A percentile compares a stretch with the other conserved stretches of the same genome.
Evolutionary conservation across 2,329 filamentous ascomycete genomes (phyloP).

Genomic region (Myriosclerotinia scirpicola): DNA sequence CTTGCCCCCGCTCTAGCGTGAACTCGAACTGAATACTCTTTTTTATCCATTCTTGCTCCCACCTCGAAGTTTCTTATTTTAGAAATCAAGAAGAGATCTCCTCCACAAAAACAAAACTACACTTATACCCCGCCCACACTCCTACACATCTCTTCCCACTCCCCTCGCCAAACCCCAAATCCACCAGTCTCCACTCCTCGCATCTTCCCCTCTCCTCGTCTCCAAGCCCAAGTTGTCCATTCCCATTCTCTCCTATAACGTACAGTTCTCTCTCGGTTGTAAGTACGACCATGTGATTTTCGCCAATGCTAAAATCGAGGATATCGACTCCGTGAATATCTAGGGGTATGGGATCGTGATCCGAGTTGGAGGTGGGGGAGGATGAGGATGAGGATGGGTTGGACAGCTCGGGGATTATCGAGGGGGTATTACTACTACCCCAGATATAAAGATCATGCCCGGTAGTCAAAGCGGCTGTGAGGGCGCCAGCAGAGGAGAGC

Average conservation of each 20-base stretch:
- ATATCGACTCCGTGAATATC: conserved; percentile 52
- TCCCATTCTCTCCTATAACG: conserved; percentile 55
- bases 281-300: conserved; percentile 58
- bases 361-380: conserved; percentile 1
- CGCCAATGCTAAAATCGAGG: conserved; percentile 57
- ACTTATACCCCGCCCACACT: conserved; percentile 39
- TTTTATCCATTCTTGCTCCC: not conserved
- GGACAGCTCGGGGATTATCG: conserved; percentile 29
- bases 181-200: conserved; percentile 36
- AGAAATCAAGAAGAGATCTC: conserved; percentile 17
- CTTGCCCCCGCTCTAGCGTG: not conserved
- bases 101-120: conserved; percentile 38
- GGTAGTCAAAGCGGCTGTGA: conserved; percentile 57
- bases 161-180: conserved; percentile 27
- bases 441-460: conserved; percentile 61
- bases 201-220: conserved; percentile 18
- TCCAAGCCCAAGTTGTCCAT: conserved; percentile 58
- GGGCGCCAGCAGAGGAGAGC: conserved; percentile 55
- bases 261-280: conserved; percentile 52
- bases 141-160: conserved; percentile 32
- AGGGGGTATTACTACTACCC: conserved; percentile 46
- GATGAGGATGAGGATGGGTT: not conserved
- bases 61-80: too few relatives aligned
- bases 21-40: not conserved
- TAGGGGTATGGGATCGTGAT: conserved; percentile 31